A percentile compares a stretch with the other conserved stretches of the same genome.
phyloP scores from a whole-genome alignment of 257 asterid genomes.

The Solanum corneliomulleri region DNA sequence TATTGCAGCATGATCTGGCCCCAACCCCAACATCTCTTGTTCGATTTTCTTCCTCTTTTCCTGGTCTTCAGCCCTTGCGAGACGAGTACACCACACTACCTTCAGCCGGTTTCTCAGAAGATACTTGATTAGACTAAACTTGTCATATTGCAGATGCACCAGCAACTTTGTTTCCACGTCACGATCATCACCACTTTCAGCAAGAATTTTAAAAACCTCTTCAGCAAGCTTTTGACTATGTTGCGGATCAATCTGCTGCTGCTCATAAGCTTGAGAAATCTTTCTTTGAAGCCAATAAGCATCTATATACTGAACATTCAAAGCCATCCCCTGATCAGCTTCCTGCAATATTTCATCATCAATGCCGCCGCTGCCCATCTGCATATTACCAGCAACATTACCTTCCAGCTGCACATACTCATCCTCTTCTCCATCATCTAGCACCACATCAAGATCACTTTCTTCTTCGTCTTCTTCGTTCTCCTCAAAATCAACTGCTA shows the following conservation, averaged over 20 bases:
- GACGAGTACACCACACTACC: conserved; percentile 35
- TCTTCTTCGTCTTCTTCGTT: conserved; percentile 32
- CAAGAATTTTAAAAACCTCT: conserved; percentile 25
- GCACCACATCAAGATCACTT: conserved; percentile 25
- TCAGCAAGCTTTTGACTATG: conserved; percentile 32
- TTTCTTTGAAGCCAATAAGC: conserved; percentile 38
- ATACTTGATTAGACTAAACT: conserved; percentile 23
- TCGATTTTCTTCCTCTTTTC: conserved; percentile 20
- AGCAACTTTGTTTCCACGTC: conserved; percentile 27
- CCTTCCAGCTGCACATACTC: conserved; percentile 9
- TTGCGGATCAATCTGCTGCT: conserved; percentile 22
- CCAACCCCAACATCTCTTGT: conserved; percentile 23
- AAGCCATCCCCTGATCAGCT: conserved; percentile 20
- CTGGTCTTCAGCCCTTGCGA: conserved; percentile 37
- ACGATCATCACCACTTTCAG: conserved; percentile 23
- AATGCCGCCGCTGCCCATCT: conserved; percentile 27
- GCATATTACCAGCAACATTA: conserved; percentile 14
- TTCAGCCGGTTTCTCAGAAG: conserved; percentile 25
- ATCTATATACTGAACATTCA: conserved; percentile 34
- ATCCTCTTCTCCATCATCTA: conserved; percentile 28
- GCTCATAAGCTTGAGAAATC: conserved; percentile 32
- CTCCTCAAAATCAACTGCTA: conserved; percentile 34
- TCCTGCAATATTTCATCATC: conserved; percentile 18
- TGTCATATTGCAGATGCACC: conserved; percentile 24
- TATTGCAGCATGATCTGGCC: conserved; percentile 24